phyloP scores from a whole-genome alignment of 208 protist genomes.

The Leishmania aethiopica region DNA sequence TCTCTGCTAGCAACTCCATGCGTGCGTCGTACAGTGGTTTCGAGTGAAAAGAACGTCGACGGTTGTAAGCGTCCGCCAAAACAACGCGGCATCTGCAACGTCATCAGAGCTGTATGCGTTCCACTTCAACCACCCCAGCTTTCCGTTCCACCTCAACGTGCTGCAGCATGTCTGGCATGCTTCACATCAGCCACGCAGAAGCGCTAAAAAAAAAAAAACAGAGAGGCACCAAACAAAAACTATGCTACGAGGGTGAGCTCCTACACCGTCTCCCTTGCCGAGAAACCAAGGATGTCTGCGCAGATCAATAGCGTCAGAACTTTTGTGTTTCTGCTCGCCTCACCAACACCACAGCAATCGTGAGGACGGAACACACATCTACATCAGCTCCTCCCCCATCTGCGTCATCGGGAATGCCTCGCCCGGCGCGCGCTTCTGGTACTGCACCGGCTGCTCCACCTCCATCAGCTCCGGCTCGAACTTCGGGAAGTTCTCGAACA shows the following conservation, averaged over 20 bases:
- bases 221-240: background rate
- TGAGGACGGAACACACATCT: constrained; percentile 5
- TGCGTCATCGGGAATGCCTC: constrained; percentile 58
- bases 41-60: background rate
- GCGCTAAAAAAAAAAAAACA: background rate
- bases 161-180: background rate
- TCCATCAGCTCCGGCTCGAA: constrained; percentile 56
- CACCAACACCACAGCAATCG: background rate
- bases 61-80: background rate
- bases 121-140: background rate
- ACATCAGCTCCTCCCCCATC: constrained; percentile 39
- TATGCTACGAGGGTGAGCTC: background rate
- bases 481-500: constrained; percentile 87
- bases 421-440: constrained; percentile 60
- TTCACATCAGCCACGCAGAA: background rate
- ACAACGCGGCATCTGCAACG: background rate
- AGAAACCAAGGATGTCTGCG: background rate
- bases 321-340: background rate
- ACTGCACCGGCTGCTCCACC: constrained; percentile 52
- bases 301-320: background rate
- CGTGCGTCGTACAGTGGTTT: background rate
- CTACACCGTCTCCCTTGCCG: background rate
- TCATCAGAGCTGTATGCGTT: background rate
- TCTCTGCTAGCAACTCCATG: background rate
- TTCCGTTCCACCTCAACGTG: background rate